phyloP scores from a whole-genome alignment of 352 stramenopile species.

The Phytophthora pseudosyringae region DNA sequence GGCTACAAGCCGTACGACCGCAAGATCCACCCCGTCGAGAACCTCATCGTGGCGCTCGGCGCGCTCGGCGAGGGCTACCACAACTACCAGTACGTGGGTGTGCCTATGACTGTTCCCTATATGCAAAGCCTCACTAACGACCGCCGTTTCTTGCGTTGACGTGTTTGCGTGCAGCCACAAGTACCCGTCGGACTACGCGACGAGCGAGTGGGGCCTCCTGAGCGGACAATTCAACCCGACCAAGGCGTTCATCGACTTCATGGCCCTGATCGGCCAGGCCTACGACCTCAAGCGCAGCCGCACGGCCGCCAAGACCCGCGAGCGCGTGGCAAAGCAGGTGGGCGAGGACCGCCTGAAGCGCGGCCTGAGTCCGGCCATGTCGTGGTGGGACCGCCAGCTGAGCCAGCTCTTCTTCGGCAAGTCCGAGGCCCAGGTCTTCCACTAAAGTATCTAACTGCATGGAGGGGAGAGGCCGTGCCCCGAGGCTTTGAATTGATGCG shows the following conservation, averaged over 20 bases:
- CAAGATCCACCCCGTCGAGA: slow-evolving; percentile 95
- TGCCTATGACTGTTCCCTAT: not conserved
- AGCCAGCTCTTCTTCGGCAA: slow-evolving; percentile 82
- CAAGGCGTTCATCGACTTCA: slow-evolving; percentile 97
- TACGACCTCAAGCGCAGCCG: slow-evolving; percentile 96
- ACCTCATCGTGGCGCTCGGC: slow-evolving; percentile 95
- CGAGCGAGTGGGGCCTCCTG: slow-evolving; percentile 96
- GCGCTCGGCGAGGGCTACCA: slow-evolving; percentile 98
- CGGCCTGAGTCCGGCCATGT: slow-evolving; percentile 52
- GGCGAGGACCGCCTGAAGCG: slow-evolving; percentile 64
- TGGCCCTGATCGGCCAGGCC: slow-evolving; percentile 93
- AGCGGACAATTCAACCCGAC: slow-evolving; percentile 98
- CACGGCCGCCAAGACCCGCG: slow-evolving; percentile 70
- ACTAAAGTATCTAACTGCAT: slow-evolving; percentile 23
- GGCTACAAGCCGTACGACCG: slow-evolving; percentile 99
- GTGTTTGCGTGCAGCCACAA: slow-evolving; percentile 88
- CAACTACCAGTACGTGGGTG: slow-evolving; percentile 94
- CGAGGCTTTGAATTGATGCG: slow-evolving; percentile 5
- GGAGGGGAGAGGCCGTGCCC: not conserved
- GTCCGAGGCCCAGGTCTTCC: slow-evolving; percentile 82
- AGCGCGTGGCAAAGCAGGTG: slow-evolving; percentile 72
- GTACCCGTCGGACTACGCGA: slow-evolving; percentile 99
- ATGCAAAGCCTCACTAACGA: slow-evolving; percentile 4
- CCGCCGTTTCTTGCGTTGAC: slow-evolving; percentile 3
- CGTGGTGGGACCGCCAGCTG: slow-evolving; percentile 63